Conservation (phyloP, 371 early-diverging fungal genomes). For the Apophysomyces elegans region DNA sequence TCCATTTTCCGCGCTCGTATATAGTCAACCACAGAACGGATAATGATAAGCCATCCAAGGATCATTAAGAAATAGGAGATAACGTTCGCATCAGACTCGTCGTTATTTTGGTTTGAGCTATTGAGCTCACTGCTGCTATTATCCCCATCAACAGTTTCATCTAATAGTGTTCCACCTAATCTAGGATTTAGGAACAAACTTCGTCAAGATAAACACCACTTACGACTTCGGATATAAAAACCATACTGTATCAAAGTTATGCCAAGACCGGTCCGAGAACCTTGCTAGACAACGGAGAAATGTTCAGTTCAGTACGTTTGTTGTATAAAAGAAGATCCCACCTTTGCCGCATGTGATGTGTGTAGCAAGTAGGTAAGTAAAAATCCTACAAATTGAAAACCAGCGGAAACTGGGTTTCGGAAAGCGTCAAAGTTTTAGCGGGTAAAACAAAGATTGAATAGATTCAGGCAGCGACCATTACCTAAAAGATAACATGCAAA, state of each 20-base stretch:
- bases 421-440: background rate
- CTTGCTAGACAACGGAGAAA: conserved; percentile 39
- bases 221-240: conserved; percentile 56
- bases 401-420: conserved; percentile 58
- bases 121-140: conserved; percentile 21
- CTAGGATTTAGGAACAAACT: conserved; percentile 18
- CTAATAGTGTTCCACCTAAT: conserved; percentile 54
- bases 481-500: conserved; percentile 69
- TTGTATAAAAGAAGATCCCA: conserved; percentile 18
- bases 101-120: conserved; percentile 21
- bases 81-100: conserved; percentile 36
- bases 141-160: conserved; percentile 36
- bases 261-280: conserved; percentile 65
- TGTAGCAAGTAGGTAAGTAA: conserved; percentile 64
- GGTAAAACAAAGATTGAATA: background rate
- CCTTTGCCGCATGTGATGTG: conserved; percentile 61
- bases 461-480: conserved; percentile 20
- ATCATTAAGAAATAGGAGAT: conserved; percentile 57
- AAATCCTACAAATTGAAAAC: conserved; percentile 76
- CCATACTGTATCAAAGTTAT: conserved; percentile 59
- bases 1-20: conserved; percentile 56
- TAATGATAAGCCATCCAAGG: conserved; percentile 62
- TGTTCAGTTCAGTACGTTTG: background rate
- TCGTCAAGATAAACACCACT: conserved; percentile 15
- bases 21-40: conserved; percentile 58